Conservation (phyloP, 2,329 filamentous ascomycete genomes). For the Botrytis squamosa region DNA sequence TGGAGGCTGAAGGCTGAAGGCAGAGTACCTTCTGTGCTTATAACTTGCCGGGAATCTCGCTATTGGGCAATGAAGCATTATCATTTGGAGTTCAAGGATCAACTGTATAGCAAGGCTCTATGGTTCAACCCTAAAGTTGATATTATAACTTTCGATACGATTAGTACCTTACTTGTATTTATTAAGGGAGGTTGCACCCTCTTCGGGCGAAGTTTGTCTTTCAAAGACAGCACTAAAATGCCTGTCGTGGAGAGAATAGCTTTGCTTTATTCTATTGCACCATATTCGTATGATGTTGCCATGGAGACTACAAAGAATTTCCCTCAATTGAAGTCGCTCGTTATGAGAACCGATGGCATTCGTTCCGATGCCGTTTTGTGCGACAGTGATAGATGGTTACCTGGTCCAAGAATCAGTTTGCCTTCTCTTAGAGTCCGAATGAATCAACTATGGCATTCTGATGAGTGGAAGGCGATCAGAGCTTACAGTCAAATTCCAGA, state of each 20-base stretch:
- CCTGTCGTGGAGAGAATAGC: neutral
- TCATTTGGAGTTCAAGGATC: neutral
- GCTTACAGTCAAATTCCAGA: neutral
- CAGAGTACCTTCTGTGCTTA: neutral
- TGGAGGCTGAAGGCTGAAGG: neutral
- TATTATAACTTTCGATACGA: neutral
- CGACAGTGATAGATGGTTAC: neutral
- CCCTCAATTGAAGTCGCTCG: neutral
- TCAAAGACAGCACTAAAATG: neutral
- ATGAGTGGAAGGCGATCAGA: neutral
- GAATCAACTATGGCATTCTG: neutral
- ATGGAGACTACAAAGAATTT: neutral
- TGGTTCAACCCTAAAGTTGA: neutral
- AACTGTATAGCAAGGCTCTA: neutral
- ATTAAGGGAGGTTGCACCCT: neutral
- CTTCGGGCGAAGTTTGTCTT: accelerated
- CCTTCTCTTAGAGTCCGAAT: neutral
- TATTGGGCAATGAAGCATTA: slow-evolving; percentile 8
- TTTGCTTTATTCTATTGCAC: accelerated
- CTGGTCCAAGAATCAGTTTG: neutral
- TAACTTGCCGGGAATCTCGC: slow-evolving; percentile 1
- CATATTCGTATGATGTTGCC: accelerated
- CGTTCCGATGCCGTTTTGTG: too few relatives aligned
- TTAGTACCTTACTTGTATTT: neutral
- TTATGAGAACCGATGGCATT: neutral